These are phyloP conservation scores for Vaccinium darrowii DNA, from an alignment of 148 eudicot species.

Conservation along the genomic window DNA sequence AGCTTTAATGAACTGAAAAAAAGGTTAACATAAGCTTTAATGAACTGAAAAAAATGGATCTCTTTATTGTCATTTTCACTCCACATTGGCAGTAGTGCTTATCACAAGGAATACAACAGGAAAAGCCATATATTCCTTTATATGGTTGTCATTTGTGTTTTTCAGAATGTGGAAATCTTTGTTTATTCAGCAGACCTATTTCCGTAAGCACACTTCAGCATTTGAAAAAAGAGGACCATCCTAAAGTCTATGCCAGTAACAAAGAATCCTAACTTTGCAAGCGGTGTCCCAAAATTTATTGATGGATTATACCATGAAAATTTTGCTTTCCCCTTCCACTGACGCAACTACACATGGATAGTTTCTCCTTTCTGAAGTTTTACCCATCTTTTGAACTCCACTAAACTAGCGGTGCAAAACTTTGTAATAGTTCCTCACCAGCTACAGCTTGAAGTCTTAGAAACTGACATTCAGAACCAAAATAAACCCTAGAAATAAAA, in stretches of 20 bases:
- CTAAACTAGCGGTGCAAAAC: neutral
- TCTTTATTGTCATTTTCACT: no score
- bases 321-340: neutral
- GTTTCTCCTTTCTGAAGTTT: neutral
- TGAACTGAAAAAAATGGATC: no score
- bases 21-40: no score
- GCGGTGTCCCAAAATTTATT: neutral
- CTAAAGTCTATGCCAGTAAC: neutral
- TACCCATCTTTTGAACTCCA: neutral
- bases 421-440: neutral
- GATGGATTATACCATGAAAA: neutral
- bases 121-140: no score
- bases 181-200: neutral
- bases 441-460: no score
- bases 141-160: slow-evolving; percentile 1
- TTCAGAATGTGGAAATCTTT: neutral
- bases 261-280: neutral
- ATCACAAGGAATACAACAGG: no score
- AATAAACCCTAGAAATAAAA: no score
- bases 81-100: no score
- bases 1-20: no score
- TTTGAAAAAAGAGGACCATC: neutral
- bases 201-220: neutral
- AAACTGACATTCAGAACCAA: no score
- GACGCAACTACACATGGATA: neutral